Conservation (phyloP, 345 rosid genomes). For the rapeseed (Brassica napus) region Da-Ae NC_063449.1:5511501-5512000, state of each 20-base stretch:
- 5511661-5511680: background rate
- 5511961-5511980: background rate
- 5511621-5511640: too few relatives aligned
- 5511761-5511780: background rate
- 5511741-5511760: background rate
- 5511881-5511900: background rate
- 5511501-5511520: too few relatives aligned
- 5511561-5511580: too few relatives aligned
- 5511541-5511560: background rate
- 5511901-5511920: background rate
- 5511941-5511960: background rate
- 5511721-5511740: too few relatives aligned
- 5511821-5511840: background rate
- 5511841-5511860: background rate
- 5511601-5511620: background rate
- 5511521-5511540: background rate
- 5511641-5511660: too few relatives aligned
- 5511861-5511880: background rate
- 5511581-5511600: background rate
- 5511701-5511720: too few relatives aligned
- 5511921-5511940: background rate
- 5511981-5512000: background rate
- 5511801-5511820: background rate
- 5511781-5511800: background rate
- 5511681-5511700: background rate